Base-by-base conservation (phyloP, 805 yeast genomes). In the Cyberlindnera samutprakarnensis region DNA sequence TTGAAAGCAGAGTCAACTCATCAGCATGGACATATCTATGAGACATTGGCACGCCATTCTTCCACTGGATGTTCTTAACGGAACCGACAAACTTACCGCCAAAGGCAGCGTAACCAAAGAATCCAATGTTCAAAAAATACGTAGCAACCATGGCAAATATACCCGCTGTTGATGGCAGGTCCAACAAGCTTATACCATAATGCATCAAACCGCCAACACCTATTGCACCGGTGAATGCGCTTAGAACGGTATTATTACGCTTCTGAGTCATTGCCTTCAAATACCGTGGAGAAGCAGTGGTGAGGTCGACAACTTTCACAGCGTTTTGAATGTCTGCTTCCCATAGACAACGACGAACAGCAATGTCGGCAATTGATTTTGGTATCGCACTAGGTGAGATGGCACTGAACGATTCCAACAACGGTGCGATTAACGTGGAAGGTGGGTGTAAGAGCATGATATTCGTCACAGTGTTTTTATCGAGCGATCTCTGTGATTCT, bases 11-110 rank as follows among this genome's bases (percentile, higher is more conserved):
- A 38, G 70, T 57, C 65, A 82, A 63, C 49, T 81, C 84, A 43
- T 78, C 83, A 14, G 78, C 70, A 51, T 77, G 82, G 36, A 62
- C 57, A 48, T 63, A 77, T 76, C 86, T 76, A 41, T 72, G 67
- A 18, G 68, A 62, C 33, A 79, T 75, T 34, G 77, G 67, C 0
- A 82, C 74, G 5, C 85, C 85, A 39, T 67, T 67, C 29, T 66
- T 69, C 78, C 85, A 83, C 28, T 72, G 65, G 37, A 78, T 59
- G 41, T 59, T 63, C 33, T 66, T 68, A 10, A 80, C 79, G 14
- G 75, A 69, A 11, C 72, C 71, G 14, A 66, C 64, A 21, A 64
- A 64, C 30, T 67, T 56, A 13, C 72, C 72, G 12, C 69, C 67
- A 14, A 66, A 54, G 2, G 76, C 64, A 35, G 72, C 54, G 4